Evolutionary conservation across 257 asterid species (phyloP).

Genomic region (Nicotiana obtusifolia): DNA sequence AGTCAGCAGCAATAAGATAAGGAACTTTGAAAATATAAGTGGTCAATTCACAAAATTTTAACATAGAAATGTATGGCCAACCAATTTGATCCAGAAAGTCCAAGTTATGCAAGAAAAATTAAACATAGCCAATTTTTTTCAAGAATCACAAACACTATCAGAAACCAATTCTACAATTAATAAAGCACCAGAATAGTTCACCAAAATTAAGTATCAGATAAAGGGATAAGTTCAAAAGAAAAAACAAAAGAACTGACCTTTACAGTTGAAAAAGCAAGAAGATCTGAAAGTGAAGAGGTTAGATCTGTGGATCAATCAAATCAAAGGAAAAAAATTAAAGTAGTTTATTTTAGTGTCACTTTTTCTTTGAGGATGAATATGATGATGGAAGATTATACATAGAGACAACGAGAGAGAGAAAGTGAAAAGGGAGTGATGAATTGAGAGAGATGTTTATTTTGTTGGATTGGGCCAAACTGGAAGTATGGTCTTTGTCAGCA

Average conservation of each 20-base stretch:
- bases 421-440: background rate
- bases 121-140: slow-evolving; percentile 21
- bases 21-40: slow-evolving; percentile 21
- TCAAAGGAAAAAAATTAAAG: background rate
- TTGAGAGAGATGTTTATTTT: background rate
- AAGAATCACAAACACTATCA: slow-evolving; percentile 7
- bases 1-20: slow-evolving; percentile 20
- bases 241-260: slow-evolving; percentile 42
- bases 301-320: background rate
- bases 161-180: slow-evolving; percentile 21
- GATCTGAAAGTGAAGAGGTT: slow-evolving; percentile 13
- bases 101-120: background rate
- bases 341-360: background rate
- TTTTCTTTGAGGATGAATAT: background rate
- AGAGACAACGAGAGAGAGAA: background rate
- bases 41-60: background rate
- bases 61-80: too few species aligned
- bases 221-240: background rate
- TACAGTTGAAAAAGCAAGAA: slow-evolving; percentile 14
- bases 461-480: slow-evolving; percentile 46
- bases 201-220: slow-evolving; percentile 9
- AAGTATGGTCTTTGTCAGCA: slow-evolving; percentile 48
- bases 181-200: slow-evolving; percentile 34
- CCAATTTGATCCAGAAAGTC: too few species aligned
- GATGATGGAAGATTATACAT: slow-evolving; percentile 3